These are phyloP conservation scores for Malassezia psittaci DNA, from an alignment of 1,284 basidiomycete species.

Conservation along the genomic window DNA sequence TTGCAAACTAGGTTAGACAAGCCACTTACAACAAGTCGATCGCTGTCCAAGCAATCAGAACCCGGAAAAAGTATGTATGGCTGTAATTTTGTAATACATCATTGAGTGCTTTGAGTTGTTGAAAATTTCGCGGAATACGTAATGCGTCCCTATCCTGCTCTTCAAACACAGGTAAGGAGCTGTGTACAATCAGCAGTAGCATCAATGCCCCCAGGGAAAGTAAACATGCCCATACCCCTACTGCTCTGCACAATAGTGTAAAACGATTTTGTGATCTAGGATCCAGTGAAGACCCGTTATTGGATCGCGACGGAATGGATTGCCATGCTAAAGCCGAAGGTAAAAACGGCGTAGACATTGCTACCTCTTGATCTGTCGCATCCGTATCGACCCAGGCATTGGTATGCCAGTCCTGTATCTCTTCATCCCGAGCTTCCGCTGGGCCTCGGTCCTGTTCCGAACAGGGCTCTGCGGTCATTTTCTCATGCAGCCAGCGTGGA, in stretches of 20 bases:
- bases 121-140: slow-evolving; percentile 48
- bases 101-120: slow-evolving; percentile 48
- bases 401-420: too few relatives aligned
- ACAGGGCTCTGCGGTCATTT: too few relatives aligned
- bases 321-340: slow-evolving; percentile 12
- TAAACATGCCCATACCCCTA: slow-evolving; percentile 20
- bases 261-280: slow-evolving; percentile 14
- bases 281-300: background rate
- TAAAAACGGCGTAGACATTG: slow-evolving; percentile 12
- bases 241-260: slow-evolving; percentile 23
- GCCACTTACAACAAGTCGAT: slow-evolving; percentile 76
- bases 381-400: background rate
- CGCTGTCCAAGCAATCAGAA: slow-evolving; percentile 47
- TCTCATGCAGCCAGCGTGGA: too few relatives aligned
- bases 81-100: slow-evolving; percentile 49
- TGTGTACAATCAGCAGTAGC: slow-evolving; percentile 26
- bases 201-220: slow-evolving; percentile 29
- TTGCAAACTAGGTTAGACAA: slow-evolving; percentile 54
- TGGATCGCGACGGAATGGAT: slow-evolving; percentile 3
- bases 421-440: too few relatives aligned
- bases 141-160: slow-evolving; percentile 29
- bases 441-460: too few relatives aligned
- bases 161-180: slow-evolving; percentile 31
- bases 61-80: slow-evolving; percentile 42
- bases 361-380: slow-evolving; percentile 10